Evolutionary conservation across 78 protist species (phyloP).

Genomic region (Fonticula alba): DNA sequence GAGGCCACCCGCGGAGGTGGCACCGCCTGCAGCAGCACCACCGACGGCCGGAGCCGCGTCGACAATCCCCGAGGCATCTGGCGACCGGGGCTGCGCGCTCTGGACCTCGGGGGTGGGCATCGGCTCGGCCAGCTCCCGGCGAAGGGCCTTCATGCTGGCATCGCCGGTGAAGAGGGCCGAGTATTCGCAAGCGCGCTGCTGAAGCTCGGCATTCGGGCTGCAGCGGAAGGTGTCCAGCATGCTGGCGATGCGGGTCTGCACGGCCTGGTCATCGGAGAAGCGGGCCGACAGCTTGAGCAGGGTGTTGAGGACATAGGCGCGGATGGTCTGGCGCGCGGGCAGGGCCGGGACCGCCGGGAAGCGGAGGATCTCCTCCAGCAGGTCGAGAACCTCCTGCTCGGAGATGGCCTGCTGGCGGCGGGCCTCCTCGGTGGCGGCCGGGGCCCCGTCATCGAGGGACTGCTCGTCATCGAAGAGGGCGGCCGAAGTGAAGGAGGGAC

Average conservation of each 20-base stretch:
- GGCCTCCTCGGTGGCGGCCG: not conserved
- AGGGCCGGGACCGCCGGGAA: constrained; percentile 12
- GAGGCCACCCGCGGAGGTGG: too few species aligned
- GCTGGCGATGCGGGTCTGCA: not conserved
- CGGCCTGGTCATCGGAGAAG: constrained; percentile 9
- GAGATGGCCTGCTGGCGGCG: too few species aligned
- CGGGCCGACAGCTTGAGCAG: constrained; percentile 52
- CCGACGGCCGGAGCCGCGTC: too few species aligned
- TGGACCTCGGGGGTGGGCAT: too few species aligned
- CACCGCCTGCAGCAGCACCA: too few species aligned
- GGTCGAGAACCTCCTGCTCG: constrained; percentile 29
- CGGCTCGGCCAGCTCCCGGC: too few species aligned
- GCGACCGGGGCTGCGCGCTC: too few species aligned
- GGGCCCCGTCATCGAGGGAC: not conserved
- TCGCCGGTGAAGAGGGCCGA: constrained; percentile 40
- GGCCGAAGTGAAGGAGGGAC: not conserved
- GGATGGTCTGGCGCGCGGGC: constrained; percentile 27
- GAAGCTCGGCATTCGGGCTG: constrained; percentile 52
- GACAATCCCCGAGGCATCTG: too few species aligned
- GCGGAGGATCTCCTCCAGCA: constrained; percentile 23
- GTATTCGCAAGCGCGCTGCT: constrained; percentile 76
- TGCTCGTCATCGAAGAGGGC: not conserved
- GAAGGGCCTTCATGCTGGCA: too few species aligned
- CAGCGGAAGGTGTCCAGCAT: not conserved
- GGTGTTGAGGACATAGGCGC: constrained; percentile 51